Base-by-base conservation (phyloP, 805 yeast species). In the Blastobotrys terrestris region DNA sequence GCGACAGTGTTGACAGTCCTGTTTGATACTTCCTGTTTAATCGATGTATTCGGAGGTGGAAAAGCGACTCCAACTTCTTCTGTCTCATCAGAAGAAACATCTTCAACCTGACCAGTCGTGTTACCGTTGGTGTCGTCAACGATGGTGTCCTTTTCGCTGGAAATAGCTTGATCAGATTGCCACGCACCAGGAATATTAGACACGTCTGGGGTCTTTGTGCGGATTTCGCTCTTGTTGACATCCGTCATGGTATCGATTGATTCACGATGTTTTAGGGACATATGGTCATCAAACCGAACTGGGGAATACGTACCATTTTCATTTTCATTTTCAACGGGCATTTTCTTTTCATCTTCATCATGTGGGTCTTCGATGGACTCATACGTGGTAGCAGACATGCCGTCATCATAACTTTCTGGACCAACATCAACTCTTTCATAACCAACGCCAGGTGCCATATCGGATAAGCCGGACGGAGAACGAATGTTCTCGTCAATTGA, bases 171-270 rank as follows among this genome's bases (percentile, higher is more conserved):
- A 6, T 39, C 20, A 18, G 55, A 48, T 13, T 50, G 39, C 60
- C 60, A 57, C 2, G 56, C 60, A 2, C 60, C 60, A 22, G 60
- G 60, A 16, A 57, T 53, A 22, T 42, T 31, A 3, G 56, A 43
- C n/a, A 50, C 42, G n/a, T 52, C 48, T 45, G 48, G 48, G 11
- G 40, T 45, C 13, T 31, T n/a, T 2, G 40, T 43, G 3, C 44
- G 20, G 3, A 8, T 7, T 16, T 46, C 42, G 42, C 13, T 46
- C 8, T 31, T 19, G 42, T 20, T 19, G 19, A 21, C 15, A 3
- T 14, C 15, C 6, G 31, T 20, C 49, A 22, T 20, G 14, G 26
- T 16, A 20, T 39, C 21, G 19, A 46, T 18, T 11, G 31, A 39
- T 31, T 39, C 43, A 31, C 15, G 21, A 16, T 21, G 40, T 19